A percentile compares a stretch with the other conserved stretches of the same genome.
Evolutionary conservation across 306 rosid species (phyloP).

Genomic region (Quercus berberidifolia): DNA sequence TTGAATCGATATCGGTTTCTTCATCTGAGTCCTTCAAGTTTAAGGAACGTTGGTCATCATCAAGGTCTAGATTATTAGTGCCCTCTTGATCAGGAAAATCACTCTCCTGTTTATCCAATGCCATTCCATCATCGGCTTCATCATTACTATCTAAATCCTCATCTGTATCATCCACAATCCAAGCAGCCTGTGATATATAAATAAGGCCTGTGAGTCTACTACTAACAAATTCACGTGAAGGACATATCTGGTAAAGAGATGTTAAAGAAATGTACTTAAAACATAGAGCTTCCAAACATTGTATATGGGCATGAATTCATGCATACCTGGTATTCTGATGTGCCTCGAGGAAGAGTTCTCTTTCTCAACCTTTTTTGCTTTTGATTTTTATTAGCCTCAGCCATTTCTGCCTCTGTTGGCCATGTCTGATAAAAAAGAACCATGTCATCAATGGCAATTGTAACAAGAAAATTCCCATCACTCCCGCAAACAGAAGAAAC

Average conservation of each 20-base stretch:
- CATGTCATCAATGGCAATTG: neutral
- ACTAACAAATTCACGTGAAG: neutral
- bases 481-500: neutral
- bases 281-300: neutral
- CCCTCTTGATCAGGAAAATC: conserved; percentile 44
- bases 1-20: conserved; percentile 77
- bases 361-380: conserved; percentile 54
- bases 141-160: conserved; percentile 43
- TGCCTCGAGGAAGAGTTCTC: conserved; percentile 72
- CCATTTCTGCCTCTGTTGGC: conserved; percentile 90
- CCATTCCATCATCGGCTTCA: conserved; percentile 67
- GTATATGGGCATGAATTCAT: conserved; percentile 2
- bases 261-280: neutral
- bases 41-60: conserved; percentile 65
- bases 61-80: conserved; percentile 36
- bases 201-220: conserved; percentile 8
- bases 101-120: conserved; percentile 49
- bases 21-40: conserved; percentile 66
- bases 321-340: conserved; percentile 91
- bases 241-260: neutral
- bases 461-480: neutral
- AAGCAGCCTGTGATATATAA: conserved; percentile 65
- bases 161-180: conserved; percentile 73
- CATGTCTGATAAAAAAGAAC: conserved; percentile 60
- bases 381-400: conserved; percentile 53